Base-by-base conservation (phyloP, 148 eudicot species). In the Vaccinium myrtillus region DNA sequence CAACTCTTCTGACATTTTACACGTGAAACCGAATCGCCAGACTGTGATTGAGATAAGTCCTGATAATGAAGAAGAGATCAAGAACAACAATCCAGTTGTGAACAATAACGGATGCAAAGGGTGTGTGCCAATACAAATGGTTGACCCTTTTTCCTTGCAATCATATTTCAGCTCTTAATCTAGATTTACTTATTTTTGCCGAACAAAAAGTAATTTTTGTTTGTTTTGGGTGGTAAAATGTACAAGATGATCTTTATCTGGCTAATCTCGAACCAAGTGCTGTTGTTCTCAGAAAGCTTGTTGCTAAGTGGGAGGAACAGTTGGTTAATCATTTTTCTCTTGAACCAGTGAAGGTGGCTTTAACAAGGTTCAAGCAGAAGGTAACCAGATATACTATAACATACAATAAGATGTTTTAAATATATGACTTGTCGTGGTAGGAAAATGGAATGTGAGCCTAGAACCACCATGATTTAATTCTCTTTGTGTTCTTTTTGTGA, bases 261-360 rank as follows among this genome's bases (percentile, higher is more conserved):
- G 85, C 91, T 85, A 89, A 91, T 84, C 65, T 92, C 58, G 91
- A 89, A 79, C 89, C 89, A 73, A 92, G 97, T 88, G 88, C 85
- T 82, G 82, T 78, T 82, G 75, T 89, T 78, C 83, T 92, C 74
- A 85, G 50, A 82, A 92, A 87, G 88, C 86, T 91, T 46, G 23
- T 78, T 23, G 87, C 77, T 54, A 85, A 84, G 48, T 86, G 88
- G 91, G 87, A 91, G 83, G 89, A 88, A n/a, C 82, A 83, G 59
- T 90, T 90, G 36, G 80, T 78, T 49, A 88, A 89, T 49, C 85
- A 87, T 71, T 82, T 91, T 78, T 78, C 85, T 77, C 78, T 67
- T 23, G 89, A 89, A 61, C 70, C 84, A 84, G 88, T 91, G 81
- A 79, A 81, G 50, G 86, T 77, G 53, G 59, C 91, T 32, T 83